These are phyloP conservation scores for Phialemonium atrogriseum DNA, from an alignment of 2,329 filamentous ascomycete species.

Conservation along the genomic window DNA sequence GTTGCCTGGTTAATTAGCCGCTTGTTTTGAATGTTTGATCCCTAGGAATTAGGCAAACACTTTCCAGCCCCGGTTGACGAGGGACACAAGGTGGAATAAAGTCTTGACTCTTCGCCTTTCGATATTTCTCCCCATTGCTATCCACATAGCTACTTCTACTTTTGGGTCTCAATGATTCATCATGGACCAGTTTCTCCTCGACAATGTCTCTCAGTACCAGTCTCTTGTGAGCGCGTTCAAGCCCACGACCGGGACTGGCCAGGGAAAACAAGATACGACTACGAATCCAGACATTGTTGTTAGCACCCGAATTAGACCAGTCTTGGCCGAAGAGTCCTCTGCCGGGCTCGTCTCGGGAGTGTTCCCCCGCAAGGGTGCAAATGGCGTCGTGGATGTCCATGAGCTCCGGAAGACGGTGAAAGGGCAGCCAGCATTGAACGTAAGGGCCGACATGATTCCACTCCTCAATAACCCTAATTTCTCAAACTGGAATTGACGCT, in stretches of 20 bases:
- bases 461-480: neutral
- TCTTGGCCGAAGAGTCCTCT: slow-evolving; percentile 23
- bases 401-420: slow-evolving; percentile 25
- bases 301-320: slow-evolving; percentile 25
- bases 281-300: slow-evolving; percentile 23
- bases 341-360: slow-evolving; percentile 18
- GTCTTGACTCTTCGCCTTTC: too few species aligned
- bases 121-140: too few species aligned
- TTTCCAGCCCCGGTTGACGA: too few species aligned
- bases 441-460: too few species aligned
- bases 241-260: slow-evolving; percentile 5
- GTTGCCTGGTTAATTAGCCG: too few species aligned
- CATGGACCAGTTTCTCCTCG: slow-evolving; percentile 7
- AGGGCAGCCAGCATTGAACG: slow-evolving; percentile 22
- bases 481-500: neutral
- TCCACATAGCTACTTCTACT: too few species aligned
- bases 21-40: too few species aligned
- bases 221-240: neutral
- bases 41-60: too few species aligned
- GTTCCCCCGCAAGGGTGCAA: slow-evolving; percentile 13
- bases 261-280: slow-evolving; percentile 3
- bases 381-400: slow-evolving; percentile 25
- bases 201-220: slow-evolving; percentile 1
- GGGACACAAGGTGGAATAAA: too few species aligned
- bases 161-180: too few species aligned